These are phyloP conservation scores for Mycena vitilis DNA, from an alignment of 768 basidiomycete species.

Conservation along the genomic window DNA sequence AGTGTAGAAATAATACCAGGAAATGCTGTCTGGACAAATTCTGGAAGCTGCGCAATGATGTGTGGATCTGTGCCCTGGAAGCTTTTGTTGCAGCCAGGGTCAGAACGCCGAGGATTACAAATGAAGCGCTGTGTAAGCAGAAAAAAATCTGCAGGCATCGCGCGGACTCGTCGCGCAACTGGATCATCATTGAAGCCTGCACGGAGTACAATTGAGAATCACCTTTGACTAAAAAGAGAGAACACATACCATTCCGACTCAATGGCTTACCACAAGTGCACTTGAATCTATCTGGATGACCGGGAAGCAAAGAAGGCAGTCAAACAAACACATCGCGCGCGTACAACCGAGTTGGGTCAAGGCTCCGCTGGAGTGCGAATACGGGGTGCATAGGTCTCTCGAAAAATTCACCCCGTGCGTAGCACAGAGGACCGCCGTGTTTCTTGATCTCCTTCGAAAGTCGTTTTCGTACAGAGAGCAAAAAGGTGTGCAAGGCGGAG, in stretches of 20 bases:
- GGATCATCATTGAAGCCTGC: slow-evolving; percentile 31
- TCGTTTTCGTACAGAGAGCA: not conserved
- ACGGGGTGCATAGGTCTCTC: slow-evolving; percentile 9
- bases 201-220: not conserved
- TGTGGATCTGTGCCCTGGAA: slow-evolving; percentile 31
- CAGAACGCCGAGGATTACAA: slow-evolving; percentile 16
- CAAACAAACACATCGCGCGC: slow-evolving; percentile 10
- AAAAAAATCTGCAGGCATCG: slow-evolving; percentile 26
- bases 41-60: slow-evolving; percentile 32
- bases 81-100: slow-evolving; percentile 21
- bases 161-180: slow-evolving; percentile 32
- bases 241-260: slow-evolving; percentile 23
- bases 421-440: slow-evolving; percentile 3
- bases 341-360: not conserved
- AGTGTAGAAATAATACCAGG: not conserved
- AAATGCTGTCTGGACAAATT: slow-evolving; percentile 25
- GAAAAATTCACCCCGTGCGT: slow-evolving; percentile 12
- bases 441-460: not conserved
- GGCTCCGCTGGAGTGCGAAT: not conserved
- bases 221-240: not conserved
- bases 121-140: slow-evolving; percentile 31
- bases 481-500: not conserved
- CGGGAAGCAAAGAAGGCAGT: slow-evolving; percentile 14
- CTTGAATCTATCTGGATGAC: slow-evolving; percentile 22
- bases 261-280: slow-evolving; percentile 22